Evolutionary conservation across 371 early-diverging fungal species (phyloP).

Genomic region (Apophysomyces trapeziformis): DNA sequence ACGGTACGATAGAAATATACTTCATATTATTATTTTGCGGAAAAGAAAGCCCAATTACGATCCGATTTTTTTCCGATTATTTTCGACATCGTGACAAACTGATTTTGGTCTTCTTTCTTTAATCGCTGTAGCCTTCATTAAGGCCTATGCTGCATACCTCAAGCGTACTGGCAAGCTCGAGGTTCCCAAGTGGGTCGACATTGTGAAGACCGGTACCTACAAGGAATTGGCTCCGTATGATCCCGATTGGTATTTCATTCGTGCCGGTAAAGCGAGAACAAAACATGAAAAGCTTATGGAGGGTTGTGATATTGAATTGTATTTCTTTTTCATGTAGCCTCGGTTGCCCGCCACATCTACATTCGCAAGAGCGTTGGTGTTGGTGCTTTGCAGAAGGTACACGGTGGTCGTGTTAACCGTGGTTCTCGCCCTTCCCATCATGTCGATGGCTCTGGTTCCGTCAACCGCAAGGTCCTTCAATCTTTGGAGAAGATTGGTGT

Average conservation of each 20-base stretch:
- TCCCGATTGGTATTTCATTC: constrained; percentile 98
- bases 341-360: constrained; percentile 97
- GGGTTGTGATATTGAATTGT: neutral
- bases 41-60: neutral
- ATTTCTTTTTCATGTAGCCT: constrained; percentile 60
- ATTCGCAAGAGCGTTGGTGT: constrained; percentile 91
- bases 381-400: constrained; percentile 89
- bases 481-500: constrained; percentile 96
- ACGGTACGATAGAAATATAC: constrained; percentile 48
- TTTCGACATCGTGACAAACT: neutral
- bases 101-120: neutral
- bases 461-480: constrained; percentile 94
- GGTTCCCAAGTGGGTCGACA: constrained; percentile 97
- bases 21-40: neutral
- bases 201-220: constrained; percentile 94
- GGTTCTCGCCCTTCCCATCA: constrained; percentile 93
- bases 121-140: constrained; percentile 71
- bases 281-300: neutral
- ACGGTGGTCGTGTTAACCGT: constrained; percentile 91
- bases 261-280: constrained; percentile 72
- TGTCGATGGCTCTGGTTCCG: constrained; percentile 84
- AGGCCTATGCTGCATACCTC: constrained; percentile 96
- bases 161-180: constrained; percentile 96
- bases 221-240: constrained; percentile 97
- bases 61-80: neutral